phyloP scores from a whole-genome alignment of 495 filamentous ascomycete genomes.

The Endocarpon pusillum region DNA sequence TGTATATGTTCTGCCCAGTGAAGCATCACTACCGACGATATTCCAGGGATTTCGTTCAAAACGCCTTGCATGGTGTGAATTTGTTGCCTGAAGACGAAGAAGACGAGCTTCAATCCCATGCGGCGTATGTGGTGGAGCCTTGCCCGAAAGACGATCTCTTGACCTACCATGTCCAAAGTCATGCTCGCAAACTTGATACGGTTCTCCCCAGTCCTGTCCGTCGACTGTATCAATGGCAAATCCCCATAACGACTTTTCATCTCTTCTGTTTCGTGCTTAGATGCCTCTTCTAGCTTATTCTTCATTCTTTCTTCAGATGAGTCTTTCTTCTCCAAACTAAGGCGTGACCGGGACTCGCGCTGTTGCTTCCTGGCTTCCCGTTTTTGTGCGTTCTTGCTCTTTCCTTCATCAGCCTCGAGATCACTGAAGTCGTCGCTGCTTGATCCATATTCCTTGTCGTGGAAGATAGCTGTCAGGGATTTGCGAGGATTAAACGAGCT shows the following conservation, averaged over 20 bases:
- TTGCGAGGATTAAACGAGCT: too few species aligned
- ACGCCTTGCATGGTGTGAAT: constrained; percentile 62
- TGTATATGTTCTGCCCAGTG: constrained; percentile 56
- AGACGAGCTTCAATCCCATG: constrained; percentile 77
- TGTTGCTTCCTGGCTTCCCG: constrained; percentile 27
- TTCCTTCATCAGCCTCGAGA: constrained; percentile 16
- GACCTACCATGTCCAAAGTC: constrained; percentile 39
- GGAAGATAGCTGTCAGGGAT: background rate
- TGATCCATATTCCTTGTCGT: constrained; percentile 9
- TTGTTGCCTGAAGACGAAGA: constrained; percentile 74
- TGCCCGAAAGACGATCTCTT: constrained; percentile 60
- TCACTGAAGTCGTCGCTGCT: constrained; percentile 31
- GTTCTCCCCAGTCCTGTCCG: constrained; percentile 17
- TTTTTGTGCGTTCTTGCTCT: constrained; percentile 39
- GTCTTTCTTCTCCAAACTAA: constrained; percentile 33
- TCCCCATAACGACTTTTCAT: constrained; percentile 46
- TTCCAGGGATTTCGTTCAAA: constrained; percentile 35
- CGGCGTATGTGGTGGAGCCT: constrained; percentile 69
- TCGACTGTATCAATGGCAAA: constrained; percentile 33
- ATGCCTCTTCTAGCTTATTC: constrained; percentile 27
- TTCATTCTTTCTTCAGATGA: constrained; percentile 28
- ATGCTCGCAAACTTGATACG: constrained; percentile 34
- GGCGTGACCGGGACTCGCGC: constrained; percentile 27
- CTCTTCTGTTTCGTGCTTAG: constrained; percentile 28
- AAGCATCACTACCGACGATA: constrained; percentile 39